These are phyloP conservation scores for Citrullus amarus DNA, from an alignment of 306 rosid species.

Conservation along the genomic window DNA sequence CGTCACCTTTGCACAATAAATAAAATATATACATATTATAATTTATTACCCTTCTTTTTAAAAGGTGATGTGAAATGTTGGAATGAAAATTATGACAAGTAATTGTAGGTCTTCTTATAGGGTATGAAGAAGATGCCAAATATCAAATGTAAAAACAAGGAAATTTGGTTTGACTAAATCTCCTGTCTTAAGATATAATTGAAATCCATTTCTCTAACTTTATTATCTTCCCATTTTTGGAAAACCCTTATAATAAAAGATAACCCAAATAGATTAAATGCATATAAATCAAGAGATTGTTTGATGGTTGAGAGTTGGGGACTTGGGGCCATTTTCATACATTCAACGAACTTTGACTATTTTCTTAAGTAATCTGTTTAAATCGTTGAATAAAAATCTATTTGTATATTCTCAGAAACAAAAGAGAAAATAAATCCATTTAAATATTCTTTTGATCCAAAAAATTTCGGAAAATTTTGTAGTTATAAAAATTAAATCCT, in stretches of 20 bases:
- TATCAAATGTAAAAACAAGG: background rate
- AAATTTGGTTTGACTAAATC: background rate
- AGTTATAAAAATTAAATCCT: too few species aligned
- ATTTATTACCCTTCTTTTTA: background rate
- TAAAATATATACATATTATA: background rate
- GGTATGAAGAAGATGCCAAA: background rate
- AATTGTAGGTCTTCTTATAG: background rate
- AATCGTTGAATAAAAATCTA: too few species aligned
- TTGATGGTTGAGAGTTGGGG: background rate
- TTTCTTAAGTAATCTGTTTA: background rate
- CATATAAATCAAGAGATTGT: background rate
- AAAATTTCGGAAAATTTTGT: too few species aligned
- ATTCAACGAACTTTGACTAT: background rate
- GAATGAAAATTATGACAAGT: background rate
- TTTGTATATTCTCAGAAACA: too few species aligned
- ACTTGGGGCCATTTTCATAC: background rate
- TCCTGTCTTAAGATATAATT: background rate
- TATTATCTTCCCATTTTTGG: background rate
- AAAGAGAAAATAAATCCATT: too few species aligned
- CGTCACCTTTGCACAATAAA: too few species aligned
- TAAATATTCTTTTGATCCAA: too few species aligned
- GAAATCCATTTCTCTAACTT: background rate
- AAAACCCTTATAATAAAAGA: background rate
- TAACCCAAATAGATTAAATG: background rate
- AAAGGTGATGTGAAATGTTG: background rate